Conservation (phyloP, 83 land plant species). For the Isoetes engelmannii region DNA sequence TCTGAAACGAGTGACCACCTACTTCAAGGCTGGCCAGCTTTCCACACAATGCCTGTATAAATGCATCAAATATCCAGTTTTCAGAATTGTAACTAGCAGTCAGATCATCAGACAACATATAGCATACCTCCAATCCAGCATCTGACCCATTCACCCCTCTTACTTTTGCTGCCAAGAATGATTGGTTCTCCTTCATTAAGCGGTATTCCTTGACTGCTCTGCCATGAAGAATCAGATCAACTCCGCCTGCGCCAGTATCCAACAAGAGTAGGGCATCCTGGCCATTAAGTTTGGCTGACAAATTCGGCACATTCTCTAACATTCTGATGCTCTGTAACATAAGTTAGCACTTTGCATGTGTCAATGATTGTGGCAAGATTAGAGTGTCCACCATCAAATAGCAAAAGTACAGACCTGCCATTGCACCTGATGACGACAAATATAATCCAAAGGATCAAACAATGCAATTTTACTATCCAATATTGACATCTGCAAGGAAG, state of each 20-base stretch:
- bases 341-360: neutral
- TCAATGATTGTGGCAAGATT: neutral
- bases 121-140: constrained; percentile 20
- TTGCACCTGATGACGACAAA: neutral
- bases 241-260: constrained; percentile 42
- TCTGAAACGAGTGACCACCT: constrained; percentile 21
- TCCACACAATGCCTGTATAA: constrained; percentile 24
- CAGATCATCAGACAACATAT: neutral
- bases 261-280: constrained; percentile 22
- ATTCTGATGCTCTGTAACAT: constrained; percentile 23
- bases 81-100: neutral
- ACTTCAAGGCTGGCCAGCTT: constrained; percentile 19
- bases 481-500: constrained; percentile 13
- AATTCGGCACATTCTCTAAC: constrained; percentile 36
- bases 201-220: constrained; percentile 30
- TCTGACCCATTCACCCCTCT: constrained; percentile 19
- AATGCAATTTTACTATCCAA: neutral
- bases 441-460: neutral
- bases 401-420: neutral
- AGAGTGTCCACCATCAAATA: neutral
- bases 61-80: neutral
- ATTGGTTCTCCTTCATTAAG: neutral
- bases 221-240: constrained; percentile 31
- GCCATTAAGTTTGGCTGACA: constrained; percentile 26
- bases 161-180: constrained; percentile 15